These are phyloP conservation scores for Annulohypoxylon stygium DNA, from an alignment of 495 filamentous ascomycete species.

Conservation along the genomic window DNA sequence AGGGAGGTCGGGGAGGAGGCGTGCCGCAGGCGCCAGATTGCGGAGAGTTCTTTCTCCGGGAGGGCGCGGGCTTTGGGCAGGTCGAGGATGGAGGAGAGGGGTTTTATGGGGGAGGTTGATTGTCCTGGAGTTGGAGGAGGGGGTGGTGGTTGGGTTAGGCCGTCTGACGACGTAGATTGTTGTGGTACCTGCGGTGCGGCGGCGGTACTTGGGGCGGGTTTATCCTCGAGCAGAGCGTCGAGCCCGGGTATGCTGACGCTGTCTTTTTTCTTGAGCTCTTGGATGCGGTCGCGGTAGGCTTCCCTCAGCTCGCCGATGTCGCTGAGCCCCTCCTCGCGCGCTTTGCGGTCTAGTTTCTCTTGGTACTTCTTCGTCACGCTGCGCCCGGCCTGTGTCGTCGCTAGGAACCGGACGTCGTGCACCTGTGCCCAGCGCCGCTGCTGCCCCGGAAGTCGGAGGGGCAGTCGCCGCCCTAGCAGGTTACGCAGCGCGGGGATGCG, in stretches of 20 bases:
- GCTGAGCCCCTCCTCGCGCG: constrained; percentile 79
- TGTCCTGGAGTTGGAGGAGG: constrained; percentile 43
- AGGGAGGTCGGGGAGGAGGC: constrained; percentile 75
- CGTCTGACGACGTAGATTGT: neutral
- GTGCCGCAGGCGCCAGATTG: constrained; percentile 93
- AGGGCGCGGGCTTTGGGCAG: constrained; percentile 78
- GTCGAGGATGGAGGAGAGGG: constrained; percentile 85
- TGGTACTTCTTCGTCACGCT: constrained; percentile 85
- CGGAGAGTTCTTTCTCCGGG: constrained; percentile 83
- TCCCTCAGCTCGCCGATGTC: constrained; percentile 82
- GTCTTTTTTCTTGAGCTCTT: constrained; percentile 70
- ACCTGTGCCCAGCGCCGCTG: constrained; percentile 93
- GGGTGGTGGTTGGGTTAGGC: neutral
- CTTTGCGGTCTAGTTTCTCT: constrained; percentile 86
- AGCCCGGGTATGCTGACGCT: constrained; percentile 56
- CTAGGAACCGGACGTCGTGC: constrained; percentile 90
- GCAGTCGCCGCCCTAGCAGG: constrained; percentile 45
- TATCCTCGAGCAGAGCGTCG: constrained; percentile 59
- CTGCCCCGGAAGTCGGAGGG: constrained; percentile 47
- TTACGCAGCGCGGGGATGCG: constrained; percentile 55
- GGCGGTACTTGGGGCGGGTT: neutral
- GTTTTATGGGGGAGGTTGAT: constrained; percentile 74
- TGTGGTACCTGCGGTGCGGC: neutral
- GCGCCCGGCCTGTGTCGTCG: constrained; percentile 68
- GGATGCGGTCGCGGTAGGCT: constrained; percentile 86